A percentile compares a stretch with the other conserved stretches of the same genome.
These are phyloP conservation scores for Tremella fuciformis DNA, from an alignment of 768 basidiomycete species.

Conservation along the genomic window DNA sequence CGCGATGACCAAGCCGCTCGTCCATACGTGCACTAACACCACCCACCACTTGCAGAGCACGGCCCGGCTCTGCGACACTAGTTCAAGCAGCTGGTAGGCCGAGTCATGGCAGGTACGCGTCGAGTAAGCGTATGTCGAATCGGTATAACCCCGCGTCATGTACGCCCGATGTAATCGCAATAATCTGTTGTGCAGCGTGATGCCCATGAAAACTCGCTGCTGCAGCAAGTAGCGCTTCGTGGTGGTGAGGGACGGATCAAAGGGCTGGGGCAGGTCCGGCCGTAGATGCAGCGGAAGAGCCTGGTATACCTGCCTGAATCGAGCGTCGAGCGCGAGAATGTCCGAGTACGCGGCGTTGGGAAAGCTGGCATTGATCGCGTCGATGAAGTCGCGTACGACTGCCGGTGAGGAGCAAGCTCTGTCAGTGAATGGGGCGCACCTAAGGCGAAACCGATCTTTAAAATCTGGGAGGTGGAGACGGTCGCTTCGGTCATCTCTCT, in stretches of 20 bases:
- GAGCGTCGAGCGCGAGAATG: constrained; percentile 15
- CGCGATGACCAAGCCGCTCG: constrained; percentile 20
- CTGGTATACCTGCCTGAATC: constrained; percentile 18
- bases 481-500: constrained; percentile 11
- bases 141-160: constrained; percentile 19
- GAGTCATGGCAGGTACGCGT: constrained; percentile 18
- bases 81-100: constrained; percentile 18
- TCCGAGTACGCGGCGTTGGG: constrained; percentile 20
- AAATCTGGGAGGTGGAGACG: constrained; percentile 16
- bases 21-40: constrained; percentile 26
- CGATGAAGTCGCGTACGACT: constrained; percentile 16
- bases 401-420: too few species aligned
- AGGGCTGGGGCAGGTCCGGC: constrained; percentile 20
- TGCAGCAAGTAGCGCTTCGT: constrained; percentile 15
- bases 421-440: too few species aligned
- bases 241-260: constrained; percentile 16
- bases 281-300: constrained; percentile 9
- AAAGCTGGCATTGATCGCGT: constrained; percentile 22
- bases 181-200: constrained; percentile 21
- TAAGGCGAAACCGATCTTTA: constrained; percentile 23
- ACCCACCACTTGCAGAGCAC: constrained; percentile 26
- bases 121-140: constrained; percentile 15
- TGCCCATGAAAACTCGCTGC: constrained; percentile 25
- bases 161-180: constrained; percentile 23
- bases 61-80: constrained; percentile 19